These are phyloP conservation scores for Silene uniflora DNA, from an alignment of 148 eudicot species.

Conservation along the genomic window DNA sequence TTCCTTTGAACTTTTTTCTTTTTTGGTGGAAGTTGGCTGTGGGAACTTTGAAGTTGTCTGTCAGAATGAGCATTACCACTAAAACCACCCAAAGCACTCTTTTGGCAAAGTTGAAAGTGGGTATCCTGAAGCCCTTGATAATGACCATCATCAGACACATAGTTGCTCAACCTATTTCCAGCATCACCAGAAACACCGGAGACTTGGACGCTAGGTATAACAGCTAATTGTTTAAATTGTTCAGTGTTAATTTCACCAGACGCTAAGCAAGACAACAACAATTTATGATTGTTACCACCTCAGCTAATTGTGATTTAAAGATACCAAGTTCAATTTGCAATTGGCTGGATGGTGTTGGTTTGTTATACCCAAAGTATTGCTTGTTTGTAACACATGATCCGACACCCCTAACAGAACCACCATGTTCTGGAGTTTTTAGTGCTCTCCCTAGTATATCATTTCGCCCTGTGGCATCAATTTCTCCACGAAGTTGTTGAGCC, in stretches of 20 bases:
- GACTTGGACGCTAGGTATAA: too few relatives aligned
- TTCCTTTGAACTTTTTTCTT: too few relatives aligned
- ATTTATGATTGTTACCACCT: too few relatives aligned
- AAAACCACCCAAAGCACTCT: background rate
- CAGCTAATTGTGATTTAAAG: background rate
- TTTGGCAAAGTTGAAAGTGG: background rate
- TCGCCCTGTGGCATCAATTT: background rate
- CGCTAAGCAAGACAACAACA: background rate
- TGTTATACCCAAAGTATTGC: background rate
- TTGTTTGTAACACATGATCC: conserved; percentile 6
- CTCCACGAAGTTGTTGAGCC: background rate
- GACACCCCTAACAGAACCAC: background rate
- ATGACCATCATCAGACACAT: too few relatives aligned
- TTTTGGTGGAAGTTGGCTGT: too few relatives aligned
- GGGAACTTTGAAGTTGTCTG: too few relatives aligned
- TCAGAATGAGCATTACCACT: too few relatives aligned
- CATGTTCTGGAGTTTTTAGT: background rate
- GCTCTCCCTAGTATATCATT: background rate
- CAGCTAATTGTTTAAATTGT: background rate
- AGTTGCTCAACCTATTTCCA: too few relatives aligned
- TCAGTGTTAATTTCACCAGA: background rate
- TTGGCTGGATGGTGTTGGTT: background rate
- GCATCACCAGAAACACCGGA: too few relatives aligned
- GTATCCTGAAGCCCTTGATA: background rate
- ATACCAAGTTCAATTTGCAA: background rate